These are phyloP conservation scores for Fraxinus americana DNA, from an alignment of 257 asterid species.

Conservation along the genomic window DNA sequence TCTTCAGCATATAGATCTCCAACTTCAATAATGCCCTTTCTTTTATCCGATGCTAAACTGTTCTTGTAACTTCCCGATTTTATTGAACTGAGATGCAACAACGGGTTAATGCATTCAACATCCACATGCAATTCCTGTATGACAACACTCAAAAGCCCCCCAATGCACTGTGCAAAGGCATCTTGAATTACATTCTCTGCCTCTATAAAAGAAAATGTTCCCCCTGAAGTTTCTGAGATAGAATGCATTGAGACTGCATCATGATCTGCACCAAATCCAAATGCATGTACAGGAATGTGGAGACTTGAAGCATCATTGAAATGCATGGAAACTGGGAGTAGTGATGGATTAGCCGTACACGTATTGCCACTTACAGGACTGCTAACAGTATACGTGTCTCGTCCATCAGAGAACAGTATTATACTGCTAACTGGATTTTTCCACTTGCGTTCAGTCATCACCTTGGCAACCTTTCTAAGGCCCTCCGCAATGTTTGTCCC, in stretches of 20 bases:
- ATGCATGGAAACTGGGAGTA: conserved; percentile 36
- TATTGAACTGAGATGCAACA: conserved; percentile 33
- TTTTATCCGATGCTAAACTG: conserved; percentile 28
- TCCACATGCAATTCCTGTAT: conserved; percentile 39
- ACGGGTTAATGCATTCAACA: conserved; percentile 40
- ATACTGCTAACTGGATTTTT: conserved; percentile 46
- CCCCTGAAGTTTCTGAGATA: conserved; percentile 51
- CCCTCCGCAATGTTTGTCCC: conserved; percentile 52
- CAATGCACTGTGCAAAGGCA: conserved; percentile 59
- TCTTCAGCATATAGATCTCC: conserved; percentile 59
- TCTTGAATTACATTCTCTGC: conserved; percentile 52
- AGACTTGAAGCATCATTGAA: conserved; percentile 12
- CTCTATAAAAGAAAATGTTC: conserved; percentile 56
- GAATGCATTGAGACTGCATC: conserved; percentile 56
- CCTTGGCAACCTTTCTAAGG: conserved; percentile 45
- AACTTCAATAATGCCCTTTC: conserved; percentile 36
- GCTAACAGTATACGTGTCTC: conserved; percentile 39
- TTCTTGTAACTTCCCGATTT: conserved; percentile 49
- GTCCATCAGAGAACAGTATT: conserved; percentile 54
- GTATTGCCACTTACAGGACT: too few relatives aligned
- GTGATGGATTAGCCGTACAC: conserved; percentile 17
- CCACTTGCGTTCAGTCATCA: conserved; percentile 44
- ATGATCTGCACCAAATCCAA: conserved; percentile 56
- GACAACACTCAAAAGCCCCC: conserved; percentile 56
- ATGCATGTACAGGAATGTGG: conserved; percentile 45